Base-by-base conservation (phyloP, 2,329 filamentous ascomycete species). In the Pseudomassariella vexata region DNA sequence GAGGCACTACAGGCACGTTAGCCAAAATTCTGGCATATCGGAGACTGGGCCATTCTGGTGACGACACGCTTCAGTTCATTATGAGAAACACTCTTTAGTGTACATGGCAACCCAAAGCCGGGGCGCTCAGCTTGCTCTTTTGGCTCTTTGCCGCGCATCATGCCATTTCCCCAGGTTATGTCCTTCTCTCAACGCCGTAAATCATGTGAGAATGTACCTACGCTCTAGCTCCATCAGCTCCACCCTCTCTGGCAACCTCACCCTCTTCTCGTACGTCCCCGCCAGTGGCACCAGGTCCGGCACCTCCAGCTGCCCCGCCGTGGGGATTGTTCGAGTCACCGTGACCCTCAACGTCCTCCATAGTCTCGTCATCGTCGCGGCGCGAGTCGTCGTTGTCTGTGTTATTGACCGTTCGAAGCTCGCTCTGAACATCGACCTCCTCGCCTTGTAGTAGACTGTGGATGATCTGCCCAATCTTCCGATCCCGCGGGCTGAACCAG, bases 221-320 rank as follows among this genome's bases (percentile, higher is more conserved):
- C 92, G 90, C 92, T 95, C 92, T 80, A 66, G 86, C 94, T 54
- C 94, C 92, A 64, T 96, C 92, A 48, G 87, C 87, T 56, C 94
- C 92, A 39, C 90, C 92, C 62, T 95, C 88, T 65, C 94, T 76
- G 44, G 90, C 79, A 47, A 78, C 80, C 59, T 87, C 79, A 37
- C 92, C 92, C 60, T 96, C 92, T 59, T 94, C 81, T 60, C 89
- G 78, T 47, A 95, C 67, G 56, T 98, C 90, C 42, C 89, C 90
- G 35, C 90, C 90, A 3, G 89, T 95, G 32, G 89, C 89, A 60
- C 75, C 88, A 35, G 85, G 66, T 20, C 88, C 89, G 39, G 89
- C 89, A 43, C 89, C 89, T 39, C 88, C 88, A 46, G 79, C 81
- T 43, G 73, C 76, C 37, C 74, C 72, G 37, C 69, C 65, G 45